Conservation (phyloP, 2,329 filamentous ascomycete species). For the Ascochyta rabiei region DNA sequence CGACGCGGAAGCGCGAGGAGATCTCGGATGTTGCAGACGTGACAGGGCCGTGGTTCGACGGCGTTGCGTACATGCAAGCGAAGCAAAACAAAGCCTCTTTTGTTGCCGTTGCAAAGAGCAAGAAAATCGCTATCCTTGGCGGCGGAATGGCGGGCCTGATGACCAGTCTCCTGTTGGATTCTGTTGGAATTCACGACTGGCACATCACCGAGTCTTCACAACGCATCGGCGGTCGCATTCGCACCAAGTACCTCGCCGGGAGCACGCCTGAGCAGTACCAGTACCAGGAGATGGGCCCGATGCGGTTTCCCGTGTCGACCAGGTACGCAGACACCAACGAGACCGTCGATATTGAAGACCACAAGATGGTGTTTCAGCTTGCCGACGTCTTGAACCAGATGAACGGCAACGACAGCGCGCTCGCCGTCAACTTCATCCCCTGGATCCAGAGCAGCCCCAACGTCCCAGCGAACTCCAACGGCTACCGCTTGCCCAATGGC, state of each 20-base stretch:
- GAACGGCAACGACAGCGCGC: conserved; percentile 57
- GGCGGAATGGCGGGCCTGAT: conserved; percentile 70
- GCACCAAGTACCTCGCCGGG: conserved; percentile 66
- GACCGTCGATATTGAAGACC: conserved; percentile 65
- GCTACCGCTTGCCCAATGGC: conserved; percentile 42
- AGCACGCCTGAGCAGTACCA: conserved; percentile 66
- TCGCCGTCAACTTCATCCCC: conserved; percentile 65
- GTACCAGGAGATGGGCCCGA: conserved; percentile 71
- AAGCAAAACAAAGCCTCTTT: conserved; percentile 61
- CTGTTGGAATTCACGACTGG: conserved; percentile 65
- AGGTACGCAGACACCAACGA: conserved; percentile 59
- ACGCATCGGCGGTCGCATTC: conserved; percentile 67
- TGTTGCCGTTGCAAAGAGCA: conserved; percentile 61
- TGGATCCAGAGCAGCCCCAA: conserved; percentile 66
- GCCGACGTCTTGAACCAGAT: conserved; percentile 64
- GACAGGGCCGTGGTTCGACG: conserved; percentile 70
- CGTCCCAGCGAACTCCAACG: conserved; percentile 52
- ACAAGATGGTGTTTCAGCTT: conserved; percentile 69
- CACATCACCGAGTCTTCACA: conserved; percentile 66
- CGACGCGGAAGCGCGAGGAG: conserved; percentile 45
- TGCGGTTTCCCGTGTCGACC: conserved; percentile 65
- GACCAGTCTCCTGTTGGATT: conserved; percentile 56
- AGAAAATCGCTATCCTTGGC: conserved; percentile 67
- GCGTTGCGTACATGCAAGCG: conserved; percentile 63
- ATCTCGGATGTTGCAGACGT: conserved; percentile 59